phyloP scores from a whole-genome alignment of 768 basidiomycete species.

The Antrodiella citrinella region DNA sequence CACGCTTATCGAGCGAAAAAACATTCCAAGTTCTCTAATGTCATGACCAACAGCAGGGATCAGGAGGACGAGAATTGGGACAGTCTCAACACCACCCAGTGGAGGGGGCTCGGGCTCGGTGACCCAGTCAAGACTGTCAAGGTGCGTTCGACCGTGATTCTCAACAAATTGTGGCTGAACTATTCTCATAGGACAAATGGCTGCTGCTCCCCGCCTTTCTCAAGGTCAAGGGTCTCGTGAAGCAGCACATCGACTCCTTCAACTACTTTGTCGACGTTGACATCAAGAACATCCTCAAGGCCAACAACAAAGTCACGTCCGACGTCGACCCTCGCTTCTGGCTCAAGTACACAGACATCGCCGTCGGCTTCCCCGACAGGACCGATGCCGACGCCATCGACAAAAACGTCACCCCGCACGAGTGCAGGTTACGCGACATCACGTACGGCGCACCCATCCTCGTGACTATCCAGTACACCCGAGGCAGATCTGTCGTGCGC shows the following conservation, averaged over 20 bases:
- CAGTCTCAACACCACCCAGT: constrained; percentile 43
- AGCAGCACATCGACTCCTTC: constrained; percentile 98
- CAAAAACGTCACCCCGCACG: constrained; percentile 87
- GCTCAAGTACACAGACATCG: constrained; percentile 94
- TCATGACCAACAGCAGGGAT: background rate
- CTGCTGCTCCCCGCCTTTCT: constrained; percentile 92
- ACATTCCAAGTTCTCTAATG: background rate
- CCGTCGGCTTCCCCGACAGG: constrained; percentile 86
- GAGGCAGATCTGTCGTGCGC: constrained; percentile 83
- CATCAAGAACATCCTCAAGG: constrained; percentile 92
- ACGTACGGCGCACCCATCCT: constrained; percentile 91
- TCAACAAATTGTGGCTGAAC: background rate
- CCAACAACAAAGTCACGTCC: constrained; percentile 89
- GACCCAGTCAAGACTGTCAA: constrained; percentile 89
- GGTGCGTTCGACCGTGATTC: constrained; percentile 39
- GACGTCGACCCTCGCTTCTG: constrained; percentile 96
- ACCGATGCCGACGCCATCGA: constrained; percentile 76
- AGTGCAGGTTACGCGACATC: constrained; percentile 92
- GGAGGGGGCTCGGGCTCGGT: constrained; percentile 73
- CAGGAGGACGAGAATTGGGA: constrained; percentile 49
- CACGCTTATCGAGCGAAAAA: no score
- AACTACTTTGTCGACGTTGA: constrained; percentile 98
- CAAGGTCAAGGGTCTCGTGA: constrained; percentile 96
- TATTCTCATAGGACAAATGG: constrained; percentile 84
- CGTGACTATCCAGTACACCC: constrained; percentile 92